A percentile compares a stretch with the other conserved stretches of the same genome.
phyloP scores from a whole-genome alignment of 805 yeast genomes.

The Yarrowia osloensis region DNA sequence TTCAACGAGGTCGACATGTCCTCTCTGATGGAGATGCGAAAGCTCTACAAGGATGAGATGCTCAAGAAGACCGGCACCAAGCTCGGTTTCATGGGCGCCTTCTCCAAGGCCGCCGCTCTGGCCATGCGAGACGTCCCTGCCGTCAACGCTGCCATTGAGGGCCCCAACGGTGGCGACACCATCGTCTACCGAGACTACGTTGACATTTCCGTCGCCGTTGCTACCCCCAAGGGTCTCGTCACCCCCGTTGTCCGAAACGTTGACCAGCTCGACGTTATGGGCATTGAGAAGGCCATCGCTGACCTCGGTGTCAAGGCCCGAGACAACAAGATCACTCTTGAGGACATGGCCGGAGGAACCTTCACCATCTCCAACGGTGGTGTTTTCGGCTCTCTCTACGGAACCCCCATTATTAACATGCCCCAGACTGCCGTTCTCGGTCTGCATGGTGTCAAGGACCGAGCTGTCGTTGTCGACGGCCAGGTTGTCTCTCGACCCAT shows the following conservation, averaged over 20 bases:
- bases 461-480: conserved; percentile 95
- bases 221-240: conserved; percentile 98
- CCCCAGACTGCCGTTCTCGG: conserved; percentile 99
- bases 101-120: conserved; percentile 87
- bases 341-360: conserved; percentile 99
- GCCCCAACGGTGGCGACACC: conserved; percentile 68
- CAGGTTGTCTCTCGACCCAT: conserved; percentile 96
- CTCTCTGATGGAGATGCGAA: conserved; percentile 87
- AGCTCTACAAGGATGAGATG: conserved; percentile 93
- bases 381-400: conserved; percentile 95
- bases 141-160: conserved; percentile 91
- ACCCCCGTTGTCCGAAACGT: conserved; percentile 98
- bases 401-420: conserved; percentile 97
- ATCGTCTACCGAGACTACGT: conserved; percentile 95
- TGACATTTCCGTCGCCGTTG: conserved; percentile 95
- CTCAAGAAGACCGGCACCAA: conserved; percentile 91
- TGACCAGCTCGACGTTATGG: conserved; percentile 84
- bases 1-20: conserved; percentile 98
- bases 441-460: conserved; percentile 94
- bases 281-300: conserved; percentile 83
- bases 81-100: conserved; percentile 98
- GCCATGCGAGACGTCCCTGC: conserved; percentile 96
- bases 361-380: conserved; percentile 99
- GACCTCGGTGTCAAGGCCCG: conserved; percentile 89
- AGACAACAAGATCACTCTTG: conserved; percentile 92